Percentiles rank a stretch among this genome's conserved stretches.
Evolutionary conservation across 306 rosid genomes (phyloP).

Genomic region (Acmispon strigosus): DNA sequence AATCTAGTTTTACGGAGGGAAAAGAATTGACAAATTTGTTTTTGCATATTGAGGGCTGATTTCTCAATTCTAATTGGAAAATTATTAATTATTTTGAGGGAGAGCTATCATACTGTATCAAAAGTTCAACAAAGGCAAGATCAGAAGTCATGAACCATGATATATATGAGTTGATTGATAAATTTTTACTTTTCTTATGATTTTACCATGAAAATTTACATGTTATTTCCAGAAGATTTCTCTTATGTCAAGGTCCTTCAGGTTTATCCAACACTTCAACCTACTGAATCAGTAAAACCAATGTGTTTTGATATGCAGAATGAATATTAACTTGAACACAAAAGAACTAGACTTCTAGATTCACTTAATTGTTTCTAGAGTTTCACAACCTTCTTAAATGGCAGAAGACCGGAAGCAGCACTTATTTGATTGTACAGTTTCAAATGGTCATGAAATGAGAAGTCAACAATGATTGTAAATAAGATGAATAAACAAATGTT

Average conservation of each 20-base stretch:
- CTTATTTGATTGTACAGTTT: not conserved
- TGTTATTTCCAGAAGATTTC: not conserved
- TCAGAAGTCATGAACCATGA: not conserved
- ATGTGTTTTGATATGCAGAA: not conserved
- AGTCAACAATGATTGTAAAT: not conserved
- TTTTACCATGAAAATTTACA: not conserved
- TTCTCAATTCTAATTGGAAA: not conserved
- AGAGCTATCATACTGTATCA: not conserved
- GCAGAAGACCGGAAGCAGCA: not conserved
- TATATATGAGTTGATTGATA: not conserved
- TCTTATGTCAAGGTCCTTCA: not conserved
- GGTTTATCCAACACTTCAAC: not conserved
- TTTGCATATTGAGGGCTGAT: not conserved
- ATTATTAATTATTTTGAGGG: not conserved
- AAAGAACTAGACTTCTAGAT: not conserved
- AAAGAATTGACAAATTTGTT: not conserved
- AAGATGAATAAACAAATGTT: not conserved
- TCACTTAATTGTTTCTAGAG: not conserved
- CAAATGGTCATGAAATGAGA: not conserved
- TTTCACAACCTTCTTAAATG: not conserved
- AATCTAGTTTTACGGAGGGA: not conserved
- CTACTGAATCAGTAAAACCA: not conserved
- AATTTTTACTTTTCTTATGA: not conserved
- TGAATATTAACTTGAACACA: not conserved
- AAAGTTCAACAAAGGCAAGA: not conserved